Base-by-base conservation (phyloP, 306 rosid genomes). In the Begonia fuchsioides region DNA sequence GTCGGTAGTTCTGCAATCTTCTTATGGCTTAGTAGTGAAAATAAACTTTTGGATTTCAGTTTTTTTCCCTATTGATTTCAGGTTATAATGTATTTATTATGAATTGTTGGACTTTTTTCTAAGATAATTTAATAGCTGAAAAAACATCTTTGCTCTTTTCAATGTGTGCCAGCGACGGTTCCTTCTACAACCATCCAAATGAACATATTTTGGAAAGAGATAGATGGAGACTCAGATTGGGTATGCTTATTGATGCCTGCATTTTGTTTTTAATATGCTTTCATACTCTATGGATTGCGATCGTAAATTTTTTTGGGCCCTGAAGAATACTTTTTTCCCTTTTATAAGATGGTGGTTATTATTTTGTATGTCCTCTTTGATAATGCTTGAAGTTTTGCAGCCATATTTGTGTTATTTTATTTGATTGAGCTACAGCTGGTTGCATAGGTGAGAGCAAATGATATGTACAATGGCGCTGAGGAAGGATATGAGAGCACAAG, bases 401-500 rank as follows among this genome's bases (percentile, higher is more conserved):
- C 35, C 35, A 10, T 39, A 54, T 53, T n/a, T 38, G 13, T 41
- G 45, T 41, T 11, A 14, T 8, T 58, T 71, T 41, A 48, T 57
- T 43, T 48, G 60, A 56, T 64, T 47, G 68, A 53, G 47, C 54
- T 9, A 10, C 56, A 70, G 55, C 64, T 45, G 19, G 56, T 57
- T 65, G 47, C 49, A 40, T 75, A 92, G 98, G 86, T 75, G 53
- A 92, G 87, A 79, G 98, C 83, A 54, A 86, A 79, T 58, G 96
- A 86, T 62, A 61, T 67, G 12, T 59, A 71, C 70, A 96, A 77
- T 62, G 93, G 76, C 19, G 17, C 64, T 61, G 98, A 85, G 70
- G 98, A 92, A 54, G 98, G 76, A 47, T 82, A 92, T 70, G 96
- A 85, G 51, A 85, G 98, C 81, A 77, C 96, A 32, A 85, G 76